Base-by-base conservation (phyloP, 2,329 filamentous ascomycete genomes). In the Fusarium sambucinum region DNA sequence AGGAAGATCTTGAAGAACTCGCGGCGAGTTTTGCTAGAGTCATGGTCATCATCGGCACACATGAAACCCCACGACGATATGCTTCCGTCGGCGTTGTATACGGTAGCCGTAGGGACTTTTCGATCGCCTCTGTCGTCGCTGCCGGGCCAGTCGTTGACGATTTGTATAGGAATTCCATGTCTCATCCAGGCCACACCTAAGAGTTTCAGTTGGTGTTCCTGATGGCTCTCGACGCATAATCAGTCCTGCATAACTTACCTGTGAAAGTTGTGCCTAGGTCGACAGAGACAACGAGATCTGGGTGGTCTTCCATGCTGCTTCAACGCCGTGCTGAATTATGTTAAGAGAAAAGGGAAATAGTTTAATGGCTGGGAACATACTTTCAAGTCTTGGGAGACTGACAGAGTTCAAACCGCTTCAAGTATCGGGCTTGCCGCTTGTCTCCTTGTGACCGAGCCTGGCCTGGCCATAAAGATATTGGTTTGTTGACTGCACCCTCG, bases 1-100 rank as follows among this genome's bases (percentile, higher is more conserved):
- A 86, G 79, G 66, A 82, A 86, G 62, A 85, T 85, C 69, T 87
- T 87, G 79, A 87, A 87, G 79, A 85, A 85, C 56, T 86, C 84
- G 10, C 78, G 77, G 6, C 78, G 77, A 9, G 67, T 72, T 56
- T 80, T 81, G 17, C 70, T 74, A 1, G 72, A 56, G 14, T 50
- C 54, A 21, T 38, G 44, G 17, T 83, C 79, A 17, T 83, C 79
- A 11, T 85, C 82, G 27, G 82, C 81, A 40, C 84, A 86, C 29
- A 83, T 76, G 66, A 84, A 86, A 0, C 85, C 85, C 85, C 85
- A 87, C 1, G 82, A 84, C 0, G 82, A 82, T 8, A 85, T 75
- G 12, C 63, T 75, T 5, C 73, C 73, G 59, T 81, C 76, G 7
- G 74, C 59, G 33, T 82, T 81, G 69, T 86, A 87, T 17, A 85